phyloP scores from a whole-genome alignment of 495 filamentous ascomycete species.

The Penicillium odoratum region DNA sequence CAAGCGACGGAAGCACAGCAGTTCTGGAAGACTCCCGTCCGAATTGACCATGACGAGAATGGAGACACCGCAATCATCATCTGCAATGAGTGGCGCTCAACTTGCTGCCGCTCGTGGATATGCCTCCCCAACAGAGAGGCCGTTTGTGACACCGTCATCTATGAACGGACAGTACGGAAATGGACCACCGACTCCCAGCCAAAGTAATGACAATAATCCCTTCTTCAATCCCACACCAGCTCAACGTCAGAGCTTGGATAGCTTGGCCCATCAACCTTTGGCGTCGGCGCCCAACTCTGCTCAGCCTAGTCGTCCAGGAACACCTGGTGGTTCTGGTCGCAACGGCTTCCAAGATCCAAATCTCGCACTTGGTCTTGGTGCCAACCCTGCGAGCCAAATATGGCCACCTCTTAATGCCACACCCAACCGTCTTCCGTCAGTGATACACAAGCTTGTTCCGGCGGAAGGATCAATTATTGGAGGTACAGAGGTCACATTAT shows the following conservation, averaged over 20 bases:
- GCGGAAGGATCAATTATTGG: conserved; percentile 77
- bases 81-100: conserved; percentile 37
- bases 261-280: conserved; percentile 54
- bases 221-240: conserved; percentile 49
- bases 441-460: conserved; percentile 78
- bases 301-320: conserved; percentile 52
- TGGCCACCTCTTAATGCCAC: conserved; percentile 45
- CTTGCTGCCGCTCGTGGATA: conserved; percentile 43
- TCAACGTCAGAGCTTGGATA: conserved; percentile 56
- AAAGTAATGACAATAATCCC: conserved; percentile 52
- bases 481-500: conserved; percentile 80
- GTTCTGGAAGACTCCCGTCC: conserved; percentile 63
- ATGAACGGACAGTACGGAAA: conserved; percentile 53
- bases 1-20: conserved; percentile 77
- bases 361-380: conserved; percentile 32
- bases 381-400: conserved; percentile 35
- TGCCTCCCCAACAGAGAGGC: conserved; percentile 46
- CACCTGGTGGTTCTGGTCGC: conserved; percentile 43
- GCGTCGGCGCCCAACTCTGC: conserved; percentile 68
- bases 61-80: conserved; percentile 52
- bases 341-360: conserved; percentile 45
- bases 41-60: conserved; percentile 79
- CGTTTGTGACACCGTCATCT: conserved; percentile 48
- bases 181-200: conserved; percentile 63
- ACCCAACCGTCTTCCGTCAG: conserved; percentile 49